These are phyloP conservation scores for Ceratobasidium sp. DNA, from an alignment of 1,284 basidiomycete species.

Conservation along the genomic window DNA sequence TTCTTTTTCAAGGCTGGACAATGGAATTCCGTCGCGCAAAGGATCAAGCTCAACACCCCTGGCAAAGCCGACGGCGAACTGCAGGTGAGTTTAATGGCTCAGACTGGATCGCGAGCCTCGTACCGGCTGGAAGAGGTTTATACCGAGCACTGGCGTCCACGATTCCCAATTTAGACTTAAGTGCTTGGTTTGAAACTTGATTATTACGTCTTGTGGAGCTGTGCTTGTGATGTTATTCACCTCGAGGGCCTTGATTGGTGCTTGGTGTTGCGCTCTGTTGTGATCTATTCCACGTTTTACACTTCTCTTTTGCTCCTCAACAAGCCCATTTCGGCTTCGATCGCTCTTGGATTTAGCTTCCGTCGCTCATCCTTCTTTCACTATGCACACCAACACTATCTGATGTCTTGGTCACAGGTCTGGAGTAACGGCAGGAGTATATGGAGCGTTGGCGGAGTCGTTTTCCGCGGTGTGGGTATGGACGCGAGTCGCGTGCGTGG, in stretches of 20 bases:
- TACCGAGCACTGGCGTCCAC: not conserved
- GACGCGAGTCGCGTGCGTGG: constrained; percentile 25
- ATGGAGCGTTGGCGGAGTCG: constrained; percentile 5
- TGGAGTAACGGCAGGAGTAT: constrained; percentile 28
- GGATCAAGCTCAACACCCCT: constrained; percentile 66
- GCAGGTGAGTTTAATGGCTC: constrained; percentile 12
- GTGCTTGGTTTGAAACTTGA: not conserved
- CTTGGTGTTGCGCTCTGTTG: not conserved
- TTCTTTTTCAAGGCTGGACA: constrained; percentile 55
- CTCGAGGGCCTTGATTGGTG: not conserved
- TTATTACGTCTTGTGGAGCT: constrained; percentile 3
- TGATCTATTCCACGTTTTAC: not conserved
- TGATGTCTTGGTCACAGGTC: not conserved
- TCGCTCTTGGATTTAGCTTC: not conserved
- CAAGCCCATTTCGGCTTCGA: constrained; percentile 1
- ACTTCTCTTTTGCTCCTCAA: not conserved
- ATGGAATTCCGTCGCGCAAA: constrained; percentile 66
- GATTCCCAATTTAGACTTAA: not conserved
- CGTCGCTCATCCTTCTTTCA: not conserved
- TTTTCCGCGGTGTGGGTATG: constrained; percentile 26
- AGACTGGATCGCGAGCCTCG: not conserved
- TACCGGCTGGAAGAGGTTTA: no score
- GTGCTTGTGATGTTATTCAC: not conserved
- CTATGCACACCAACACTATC: not conserved
- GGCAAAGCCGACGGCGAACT: constrained; percentile 48